These are phyloP conservation scores for Gleditsia sinensis DNA, from an alignment of 306 rosid genomes.

Conservation along the genomic window DNA sequence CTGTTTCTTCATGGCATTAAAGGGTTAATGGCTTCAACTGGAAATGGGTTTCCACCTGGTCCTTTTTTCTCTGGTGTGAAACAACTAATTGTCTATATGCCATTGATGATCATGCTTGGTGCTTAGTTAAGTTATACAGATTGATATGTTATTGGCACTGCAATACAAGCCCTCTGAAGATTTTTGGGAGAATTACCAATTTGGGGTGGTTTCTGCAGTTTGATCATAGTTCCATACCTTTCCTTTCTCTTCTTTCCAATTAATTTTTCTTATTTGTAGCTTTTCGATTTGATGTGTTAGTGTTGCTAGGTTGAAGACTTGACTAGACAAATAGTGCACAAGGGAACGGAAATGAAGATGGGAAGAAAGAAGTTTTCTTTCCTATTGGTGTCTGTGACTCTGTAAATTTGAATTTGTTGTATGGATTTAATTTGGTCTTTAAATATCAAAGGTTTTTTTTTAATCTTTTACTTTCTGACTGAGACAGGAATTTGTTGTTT, in stretches of 20 bases:
- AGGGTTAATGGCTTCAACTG: conserved; percentile 21
- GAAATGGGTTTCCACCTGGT: conserved; percentile 64
- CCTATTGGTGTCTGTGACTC: conserved; percentile 49
- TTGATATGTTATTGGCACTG: conserved; percentile 31
- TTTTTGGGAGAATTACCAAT: conserved; percentile 24
- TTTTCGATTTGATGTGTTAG: conserved; percentile 24
- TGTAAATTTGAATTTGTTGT: conserved; percentile 63
- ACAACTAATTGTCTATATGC: conserved; percentile 56
- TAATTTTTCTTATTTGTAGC: conserved; percentile 26
- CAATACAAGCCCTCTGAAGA: conserved; percentile 14
- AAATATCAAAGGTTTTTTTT: conserved; percentile 42
- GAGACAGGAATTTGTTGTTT: background rate
- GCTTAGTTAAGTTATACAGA: conserved; percentile 40
- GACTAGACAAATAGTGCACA: conserved; percentile 53
- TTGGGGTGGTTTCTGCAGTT: conserved; percentile 42
- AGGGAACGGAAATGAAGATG: conserved; percentile 46
- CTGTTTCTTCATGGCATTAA: conserved; percentile 94
- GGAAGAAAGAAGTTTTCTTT: conserved; percentile 42
- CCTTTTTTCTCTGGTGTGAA: conserved; percentile 75
- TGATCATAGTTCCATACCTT: conserved; percentile 42
- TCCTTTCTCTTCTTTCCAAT: conserved; percentile 22
- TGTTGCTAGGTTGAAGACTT: conserved; percentile 49
- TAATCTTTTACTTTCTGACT: conserved; percentile 33
- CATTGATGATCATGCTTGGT: conserved; percentile 43
- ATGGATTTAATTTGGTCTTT: conserved; percentile 43